phyloP scores from a whole-genome alignment of 2,329 filamentous ascomycete species.

The Beauveria asiatica region DNA sequence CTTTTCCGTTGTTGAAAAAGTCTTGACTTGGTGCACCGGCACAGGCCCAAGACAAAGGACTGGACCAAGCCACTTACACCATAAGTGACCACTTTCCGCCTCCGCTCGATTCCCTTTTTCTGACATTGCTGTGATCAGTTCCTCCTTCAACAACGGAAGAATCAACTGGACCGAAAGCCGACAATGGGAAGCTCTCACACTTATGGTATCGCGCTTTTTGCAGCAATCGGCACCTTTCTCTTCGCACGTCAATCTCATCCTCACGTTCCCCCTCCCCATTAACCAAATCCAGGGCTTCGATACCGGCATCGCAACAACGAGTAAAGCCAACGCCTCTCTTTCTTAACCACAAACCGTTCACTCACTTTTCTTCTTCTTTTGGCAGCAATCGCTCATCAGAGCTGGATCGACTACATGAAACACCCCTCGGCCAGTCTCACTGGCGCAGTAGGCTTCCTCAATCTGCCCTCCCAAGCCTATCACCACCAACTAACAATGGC shows the following conservation, averaged over 20 bases:
- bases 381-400: constrained; percentile 47
- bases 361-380: no score
- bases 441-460: constrained; percentile 31
- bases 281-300: constrained; percentile 40
- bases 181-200: constrained; percentile 1
- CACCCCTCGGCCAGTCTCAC: constrained; percentile 46
- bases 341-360: no score
- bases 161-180: no score
- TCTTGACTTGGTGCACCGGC: no score
- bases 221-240: constrained; percentile 50
- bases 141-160: no score
- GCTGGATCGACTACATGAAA: constrained; percentile 51
- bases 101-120: no score
- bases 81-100: background rate
- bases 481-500: background rate
- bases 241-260: constrained; percentile 33
- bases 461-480: background rate
- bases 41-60: no score
- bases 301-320: constrained; percentile 52
- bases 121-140: no score
- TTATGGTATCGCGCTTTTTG: constrained; percentile 40
- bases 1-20: no score
- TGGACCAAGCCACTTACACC: background rate
- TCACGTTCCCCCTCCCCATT: background rate
- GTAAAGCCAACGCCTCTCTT: constrained; percentile 21